Base-by-base conservation (phyloP, 768 basidiomycete species). In the Agrocybe pediades region DNA sequence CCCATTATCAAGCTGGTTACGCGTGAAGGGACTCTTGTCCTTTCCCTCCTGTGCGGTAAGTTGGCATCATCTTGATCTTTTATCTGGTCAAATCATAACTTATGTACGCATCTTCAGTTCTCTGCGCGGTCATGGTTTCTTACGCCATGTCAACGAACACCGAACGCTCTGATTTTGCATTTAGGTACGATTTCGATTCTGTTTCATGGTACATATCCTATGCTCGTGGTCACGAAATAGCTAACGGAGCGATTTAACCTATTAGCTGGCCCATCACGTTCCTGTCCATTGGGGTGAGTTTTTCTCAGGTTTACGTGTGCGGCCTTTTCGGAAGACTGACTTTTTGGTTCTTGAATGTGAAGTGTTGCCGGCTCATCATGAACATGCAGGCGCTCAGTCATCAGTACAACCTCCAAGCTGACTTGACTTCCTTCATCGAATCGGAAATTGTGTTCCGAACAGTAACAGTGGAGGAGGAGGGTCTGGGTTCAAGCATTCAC, bases 1-100 rank as follows among this genome's bases (percentile, higher is more conserved):
- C 58, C 58, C 7, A 45, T 59, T 16, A 51, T 53, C 11, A 55
- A 27, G 16, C 43, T 55, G 6, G 54, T 56, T 3, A 49, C 48
- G 7, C 46, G 58, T n/a, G 58, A 59, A 26, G 54, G 58, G 6
- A 26, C 51, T 3, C 56, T 39, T 26, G 40, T 48, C 2, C 9
- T 56, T 33, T 23, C 49, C 13, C 19, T 49, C 8, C 36, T 59
- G 6, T 59, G 58, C 19, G 25, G 58, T 56, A 20, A 9, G 54
- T 27, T 2, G 16, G n/a, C n/a, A 21, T 9, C 15, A 2, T 9
- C 6, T 30, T 6, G 9, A 24, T 39, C 19, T 3, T 52, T 39
- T 29, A n/a, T 42, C 17, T 11, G 27, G 20, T 33, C 9, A 17
- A 24, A 17, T 8, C 2, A 16, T n/a, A n/a, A n/a, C n/a, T n/a